Conservation (phyloP, 345 rosid genomes). For the Aquilaria malaccensis region DNA sequence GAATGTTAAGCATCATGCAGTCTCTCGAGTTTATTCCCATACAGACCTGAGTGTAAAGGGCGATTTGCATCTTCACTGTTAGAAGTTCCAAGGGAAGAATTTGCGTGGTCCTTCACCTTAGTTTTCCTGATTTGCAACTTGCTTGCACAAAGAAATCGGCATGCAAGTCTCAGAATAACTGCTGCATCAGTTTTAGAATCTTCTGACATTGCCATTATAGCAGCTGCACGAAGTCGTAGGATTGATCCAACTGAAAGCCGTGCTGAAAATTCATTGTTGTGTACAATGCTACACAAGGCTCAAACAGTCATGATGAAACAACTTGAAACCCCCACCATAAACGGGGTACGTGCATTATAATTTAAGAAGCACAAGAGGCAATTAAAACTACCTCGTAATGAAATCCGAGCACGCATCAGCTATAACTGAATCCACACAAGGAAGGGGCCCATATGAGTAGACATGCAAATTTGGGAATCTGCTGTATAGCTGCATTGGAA, state of each 20-base stretch:
- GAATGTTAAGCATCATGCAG: background rate
- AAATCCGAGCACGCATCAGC: slow-evolving; percentile 82
- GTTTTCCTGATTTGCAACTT: slow-evolving; percentile 21
- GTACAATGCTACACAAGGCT: slow-evolving; percentile 65
- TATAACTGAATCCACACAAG: slow-evolving; percentile 63
- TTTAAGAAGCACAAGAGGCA: slow-evolving; percentile 7
- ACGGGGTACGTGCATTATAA: slow-evolving; percentile 5
- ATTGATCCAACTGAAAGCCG: slow-evolving; percentile 88
- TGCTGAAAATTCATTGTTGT: slow-evolving; percentile 81
- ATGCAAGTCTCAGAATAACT: slow-evolving; percentile 60
- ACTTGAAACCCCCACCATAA: slow-evolving; percentile 1
- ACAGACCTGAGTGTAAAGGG: slow-evolving; percentile 14
- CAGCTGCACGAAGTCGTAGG: slow-evolving; percentile 76
- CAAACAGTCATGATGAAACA: slow-evolving; percentile 16
- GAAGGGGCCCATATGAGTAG: slow-evolving; percentile 80
- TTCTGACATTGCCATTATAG: slow-evolving; percentile 65
- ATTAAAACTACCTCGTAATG: slow-evolving; percentile 60
- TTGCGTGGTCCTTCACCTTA: slow-evolving; percentile 12
- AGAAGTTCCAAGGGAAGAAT: slow-evolving; percentile 12
- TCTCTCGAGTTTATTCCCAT: slow-evolving; percentile 2
- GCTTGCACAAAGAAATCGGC: slow-evolving; percentile 46
- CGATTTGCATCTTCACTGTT: slow-evolving; percentile 16
- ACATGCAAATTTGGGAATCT: slow-evolving; percentile 66
- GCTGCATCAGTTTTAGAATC: slow-evolving; percentile 57
- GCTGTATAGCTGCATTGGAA: slow-evolving; percentile 39